Conservation (phyloP, 768 basidiomycete species). For the Hericium coralloides region DNA sequence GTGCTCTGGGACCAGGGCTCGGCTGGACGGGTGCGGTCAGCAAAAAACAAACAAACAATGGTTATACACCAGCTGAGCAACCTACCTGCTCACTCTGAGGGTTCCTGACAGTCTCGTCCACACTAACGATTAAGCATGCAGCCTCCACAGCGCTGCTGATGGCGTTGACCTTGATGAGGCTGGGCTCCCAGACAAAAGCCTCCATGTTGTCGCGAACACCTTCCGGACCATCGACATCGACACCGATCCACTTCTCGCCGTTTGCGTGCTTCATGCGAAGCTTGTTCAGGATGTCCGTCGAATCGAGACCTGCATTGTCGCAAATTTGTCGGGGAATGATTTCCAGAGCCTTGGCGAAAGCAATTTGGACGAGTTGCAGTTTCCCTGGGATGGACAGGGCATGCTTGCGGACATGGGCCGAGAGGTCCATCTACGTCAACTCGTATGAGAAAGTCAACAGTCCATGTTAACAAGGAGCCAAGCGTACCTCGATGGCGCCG, state of each 20-base stretch:
- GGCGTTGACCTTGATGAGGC: conserved; percentile 91
- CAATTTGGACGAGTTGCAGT: conserved; percentile 86
- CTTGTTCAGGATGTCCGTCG: conserved; percentile 95
- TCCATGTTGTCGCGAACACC: conserved; percentile 96
- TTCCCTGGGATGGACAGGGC: conserved; percentile 93
- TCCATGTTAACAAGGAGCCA: neutral
- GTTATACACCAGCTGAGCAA: conserved; percentile 8
- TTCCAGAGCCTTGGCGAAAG: conserved; percentile 95
- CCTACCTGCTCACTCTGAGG: conserved; percentile 89
- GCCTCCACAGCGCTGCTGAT: conserved; percentile 94
- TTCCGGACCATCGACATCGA: conserved; percentile 84
- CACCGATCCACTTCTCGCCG: conserved; percentile 86
- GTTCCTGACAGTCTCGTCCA: conserved; percentile 95
- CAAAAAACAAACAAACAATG: conserved; percentile 5
- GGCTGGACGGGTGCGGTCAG: conserved; percentile 34
- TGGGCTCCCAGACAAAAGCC: conserved; percentile 98
- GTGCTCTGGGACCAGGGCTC: conserved; percentile 80
- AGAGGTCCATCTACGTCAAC: conserved; percentile 79
- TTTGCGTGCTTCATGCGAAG: conserved; percentile 92
- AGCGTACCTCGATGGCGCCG: conserved; percentile 84
- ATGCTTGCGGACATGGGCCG: conserved; percentile 86
- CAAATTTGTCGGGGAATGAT: conserved; percentile 97
- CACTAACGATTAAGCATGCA: conserved; percentile 89
- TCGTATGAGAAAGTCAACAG: neutral
- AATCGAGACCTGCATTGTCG: conserved; percentile 96